These are phyloP conservation scores for Diplodia intermedia DNA, from an alignment of 2,329 filamentous ascomycete species.

Conservation along the genomic window DNA sequence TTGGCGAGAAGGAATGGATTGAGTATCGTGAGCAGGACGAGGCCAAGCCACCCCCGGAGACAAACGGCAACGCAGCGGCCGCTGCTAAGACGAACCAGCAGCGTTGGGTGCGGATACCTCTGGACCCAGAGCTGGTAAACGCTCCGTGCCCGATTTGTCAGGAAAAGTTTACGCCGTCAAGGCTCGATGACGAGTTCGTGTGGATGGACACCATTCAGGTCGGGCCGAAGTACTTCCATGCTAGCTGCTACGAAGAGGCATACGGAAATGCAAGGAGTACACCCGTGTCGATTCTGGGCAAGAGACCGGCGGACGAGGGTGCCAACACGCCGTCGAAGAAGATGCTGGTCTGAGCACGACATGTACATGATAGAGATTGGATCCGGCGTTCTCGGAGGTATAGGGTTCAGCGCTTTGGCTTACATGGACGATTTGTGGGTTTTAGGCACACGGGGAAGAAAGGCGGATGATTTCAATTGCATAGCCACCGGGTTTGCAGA, in stretches of 20 bases:
- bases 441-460: not conserved
- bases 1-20: conserved; percentile 95
- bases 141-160: conserved; percentile 92
- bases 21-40: conserved; percentile 82
- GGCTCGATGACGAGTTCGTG: conserved; percentile 94
- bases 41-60: conserved; percentile 45
- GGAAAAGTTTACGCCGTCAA: conserved; percentile 89
- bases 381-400: conserved; percentile 28
- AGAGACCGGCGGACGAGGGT: conserved; percentile 37
- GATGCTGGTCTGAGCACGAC: conserved; percentile 29
- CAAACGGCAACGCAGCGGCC: conserved; percentile 51
- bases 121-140: conserved; percentile 75
- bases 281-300: conserved; percentile 48
- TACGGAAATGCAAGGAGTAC: conserved; percentile 41
- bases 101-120: conserved; percentile 83
- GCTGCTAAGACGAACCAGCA: conserved; percentile 63
- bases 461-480: conserved; percentile 11
- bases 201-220: conserved; percentile 89
- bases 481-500: conserved; percentile 21
- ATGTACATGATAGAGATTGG: conserved; percentile 31
- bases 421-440: not conserved
- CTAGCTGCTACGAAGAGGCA: conserved; percentile 80
- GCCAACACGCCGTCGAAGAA: conserved; percentile 28
- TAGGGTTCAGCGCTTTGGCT: conserved; percentile 9
- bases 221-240: conserved; percentile 83